Percentiles rank a stretch among this genome's conserved stretches.
These are phyloP conservation scores for Apiospora hydei DNA, from an alignment of 2,329 filamentous ascomycete genomes.

Conservation along the genomic window DNA sequence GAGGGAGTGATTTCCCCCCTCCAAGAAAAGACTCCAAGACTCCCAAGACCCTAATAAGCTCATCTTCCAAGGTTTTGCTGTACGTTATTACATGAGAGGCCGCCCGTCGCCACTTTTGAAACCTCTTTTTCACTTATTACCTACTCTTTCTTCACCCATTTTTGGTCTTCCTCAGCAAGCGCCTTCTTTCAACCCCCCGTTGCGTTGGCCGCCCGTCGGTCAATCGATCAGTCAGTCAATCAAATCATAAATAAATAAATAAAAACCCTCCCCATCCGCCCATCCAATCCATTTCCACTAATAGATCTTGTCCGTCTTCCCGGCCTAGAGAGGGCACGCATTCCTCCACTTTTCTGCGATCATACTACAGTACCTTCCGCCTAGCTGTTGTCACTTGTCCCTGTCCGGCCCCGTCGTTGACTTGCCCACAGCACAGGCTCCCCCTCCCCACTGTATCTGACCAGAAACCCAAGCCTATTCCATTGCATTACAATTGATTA, in stretches of 20 bases:
- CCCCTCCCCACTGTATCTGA: not conserved
- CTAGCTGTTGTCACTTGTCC: conserved; percentile 21
- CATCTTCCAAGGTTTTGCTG: conserved; percentile 19
- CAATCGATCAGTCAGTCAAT: not conserved
- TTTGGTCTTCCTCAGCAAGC: not conserved
- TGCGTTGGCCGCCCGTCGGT: too few species aligned
- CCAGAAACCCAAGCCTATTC: conserved; percentile 1
- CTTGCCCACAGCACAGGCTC: not conserved
- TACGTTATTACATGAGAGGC: conserved; percentile 21
- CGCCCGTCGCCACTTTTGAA: conserved; percentile 13
- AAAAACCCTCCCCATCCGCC: not conserved
- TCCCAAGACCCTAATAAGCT: conserved; percentile 19
- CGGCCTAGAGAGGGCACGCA: not conserved
- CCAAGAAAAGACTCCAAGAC: conserved; percentile 2
- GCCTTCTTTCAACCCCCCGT: not conserved
- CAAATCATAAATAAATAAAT: not conserved
- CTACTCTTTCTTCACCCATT: not conserved
- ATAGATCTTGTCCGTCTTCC: conserved; percentile 17
- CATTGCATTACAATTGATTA: conserved; percentile 16
- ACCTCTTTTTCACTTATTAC: not conserved
- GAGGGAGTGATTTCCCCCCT: not conserved
- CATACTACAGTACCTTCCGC: conserved; percentile 14
- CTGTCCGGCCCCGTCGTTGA: not conserved
- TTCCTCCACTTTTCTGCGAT: conserved; percentile 15
- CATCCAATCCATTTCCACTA: conserved; percentile 1